phyloP scores from a whole-genome alignment of 2,329 filamentous ascomycete genomes.

The Lithohypha guttulata region DNA sequence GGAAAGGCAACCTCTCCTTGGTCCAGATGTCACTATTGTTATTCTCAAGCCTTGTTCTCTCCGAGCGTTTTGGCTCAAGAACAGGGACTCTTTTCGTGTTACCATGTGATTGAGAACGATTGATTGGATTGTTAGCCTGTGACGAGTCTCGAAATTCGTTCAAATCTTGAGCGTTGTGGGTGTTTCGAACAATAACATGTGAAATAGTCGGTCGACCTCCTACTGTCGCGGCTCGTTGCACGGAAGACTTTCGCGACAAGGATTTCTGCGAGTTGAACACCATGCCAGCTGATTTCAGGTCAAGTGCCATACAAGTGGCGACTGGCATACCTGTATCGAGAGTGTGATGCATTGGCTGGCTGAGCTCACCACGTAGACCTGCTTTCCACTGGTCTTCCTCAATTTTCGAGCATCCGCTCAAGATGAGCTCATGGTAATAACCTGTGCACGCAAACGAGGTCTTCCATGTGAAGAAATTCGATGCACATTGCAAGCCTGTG shows the following conservation, averaged over 20 bases:
- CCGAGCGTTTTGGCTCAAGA: constrained; percentile 61
- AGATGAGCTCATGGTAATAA: constrained; percentile 69
- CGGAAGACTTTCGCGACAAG: constrained; percentile 47
- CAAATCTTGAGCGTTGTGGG: constrained; percentile 53
- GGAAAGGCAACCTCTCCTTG: constrained; percentile 66
- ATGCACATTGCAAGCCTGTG: constrained; percentile 74
- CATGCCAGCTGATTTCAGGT: constrained; percentile 63
- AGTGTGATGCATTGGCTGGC: constrained; percentile 37
- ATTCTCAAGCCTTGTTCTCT: constrained; percentile 66
- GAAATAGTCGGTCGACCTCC: constrained; percentile 56
- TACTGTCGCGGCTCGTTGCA: constrained; percentile 67
- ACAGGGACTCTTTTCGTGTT: constrained; percentile 58
- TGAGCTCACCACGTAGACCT: constrained; percentile 46
- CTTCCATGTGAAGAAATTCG: constrained; percentile 85
- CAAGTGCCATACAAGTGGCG: constrained; percentile 55
- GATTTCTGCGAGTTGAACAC: constrained; percentile 60
- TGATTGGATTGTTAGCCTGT: constrained; percentile 38
- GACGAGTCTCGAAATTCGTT: constrained; percentile 31
- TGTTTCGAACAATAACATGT: constrained; percentile 81
- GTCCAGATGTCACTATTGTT: constrained; percentile 74
- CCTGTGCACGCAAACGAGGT: constrained; percentile 68
- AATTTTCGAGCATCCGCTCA: constrained; percentile 71
- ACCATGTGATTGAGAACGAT: constrained; percentile 69
- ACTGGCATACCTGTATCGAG: constrained; percentile 30
- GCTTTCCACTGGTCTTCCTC: constrained; percentile 74